Evolutionary conservation across 2,329 filamentous ascomycete genomes (phyloP).

Genomic region (Aspergillus hortae): DNA sequence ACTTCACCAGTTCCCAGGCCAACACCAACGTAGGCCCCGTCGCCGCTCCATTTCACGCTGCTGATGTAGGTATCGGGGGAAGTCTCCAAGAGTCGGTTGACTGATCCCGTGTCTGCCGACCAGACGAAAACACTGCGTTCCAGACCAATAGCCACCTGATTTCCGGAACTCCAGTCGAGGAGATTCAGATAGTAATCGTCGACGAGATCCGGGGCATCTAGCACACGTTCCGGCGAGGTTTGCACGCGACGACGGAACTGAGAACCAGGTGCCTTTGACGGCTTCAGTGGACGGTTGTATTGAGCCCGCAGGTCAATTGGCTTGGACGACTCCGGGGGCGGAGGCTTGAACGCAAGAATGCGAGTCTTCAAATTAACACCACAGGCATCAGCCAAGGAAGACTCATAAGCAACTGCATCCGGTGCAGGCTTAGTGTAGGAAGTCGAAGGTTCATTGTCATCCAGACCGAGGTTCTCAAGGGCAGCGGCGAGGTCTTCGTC

Average conservation of each 20-base stretch:
- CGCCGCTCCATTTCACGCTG: constrained; percentile 97
- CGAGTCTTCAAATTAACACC: constrained; percentile 90
- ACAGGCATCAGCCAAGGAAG: constrained; percentile 84
- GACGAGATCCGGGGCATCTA: constrained; percentile 91
- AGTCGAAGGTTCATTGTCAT: constrained; percentile 64
- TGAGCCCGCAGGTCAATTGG: constrained; percentile 95
- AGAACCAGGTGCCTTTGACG: constrained; percentile 67
- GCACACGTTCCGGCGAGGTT: constrained; percentile 90
- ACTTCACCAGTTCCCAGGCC: constrained; percentile 94
- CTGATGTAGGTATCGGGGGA: constrained; percentile 90
- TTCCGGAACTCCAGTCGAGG: constrained; percentile 95
- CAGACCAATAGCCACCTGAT: constrained; percentile 96
- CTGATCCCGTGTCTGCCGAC: constrained; percentile 90
- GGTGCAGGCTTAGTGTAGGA: constrained; percentile 76
- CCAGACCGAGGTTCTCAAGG: constrained; percentile 74
- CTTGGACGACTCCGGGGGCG: constrained; percentile 95
- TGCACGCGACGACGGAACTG: constrained; percentile 90
- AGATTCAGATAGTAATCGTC: constrained; percentile 99
- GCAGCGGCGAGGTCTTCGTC: constrained; percentile 75
- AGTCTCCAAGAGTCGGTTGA: constrained; percentile 85
- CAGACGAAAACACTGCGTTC: constrained; percentile 98
- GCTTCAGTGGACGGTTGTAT: constrained; percentile 93
- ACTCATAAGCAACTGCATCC: constrained; percentile 86
- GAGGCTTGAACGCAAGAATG: constrained; percentile 97
- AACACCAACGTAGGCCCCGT: constrained; percentile 93